These are phyloP conservation scores for Parathielavia hyrcaniae DNA, from an alignment of 495 filamentous ascomycete species.

Conservation along the genomic window DNA sequence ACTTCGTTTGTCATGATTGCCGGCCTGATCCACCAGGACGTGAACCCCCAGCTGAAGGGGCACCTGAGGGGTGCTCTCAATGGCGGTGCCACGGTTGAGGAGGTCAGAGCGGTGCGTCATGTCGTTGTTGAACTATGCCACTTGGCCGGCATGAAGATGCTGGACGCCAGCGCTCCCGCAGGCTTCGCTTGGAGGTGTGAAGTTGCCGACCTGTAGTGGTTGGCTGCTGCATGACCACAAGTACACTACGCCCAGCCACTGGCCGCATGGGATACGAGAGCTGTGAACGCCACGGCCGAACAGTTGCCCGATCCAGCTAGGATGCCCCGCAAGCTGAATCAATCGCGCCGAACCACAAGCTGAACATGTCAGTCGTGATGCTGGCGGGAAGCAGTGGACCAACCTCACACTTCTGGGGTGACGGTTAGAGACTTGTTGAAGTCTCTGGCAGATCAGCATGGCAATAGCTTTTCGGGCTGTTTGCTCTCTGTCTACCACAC, in stretches of 20 bases:
- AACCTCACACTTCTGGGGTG: background rate
- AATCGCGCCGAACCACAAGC: slow-evolving; percentile 4
- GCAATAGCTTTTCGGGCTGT: too few species aligned
- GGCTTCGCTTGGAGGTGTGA: slow-evolving; percentile 44
- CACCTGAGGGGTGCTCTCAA: slow-evolving; percentile 51
- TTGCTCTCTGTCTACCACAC: too few species aligned
- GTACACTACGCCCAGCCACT: background rate
- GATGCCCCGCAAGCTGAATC: slow-evolving; percentile 12
- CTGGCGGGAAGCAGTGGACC: background rate
- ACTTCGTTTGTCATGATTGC: slow-evolving; percentile 52
- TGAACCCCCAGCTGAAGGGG: slow-evolving; percentile 52
- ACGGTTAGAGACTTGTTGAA: too few species aligned
- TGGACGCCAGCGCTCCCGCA: slow-evolving; percentile 24
- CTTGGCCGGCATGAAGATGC: slow-evolving; percentile 43
- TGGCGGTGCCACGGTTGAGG: slow-evolving; percentile 46
- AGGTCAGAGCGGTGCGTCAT: slow-evolving; percentile 48
- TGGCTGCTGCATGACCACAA: background rate
- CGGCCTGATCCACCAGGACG: slow-evolving; percentile 51
- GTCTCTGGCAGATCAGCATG: too few species aligned
- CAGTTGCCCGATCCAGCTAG: slow-evolving; percentile 18
- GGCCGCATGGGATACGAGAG: slow-evolving; percentile 11
- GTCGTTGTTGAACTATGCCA: slow-evolving; percentile 46
- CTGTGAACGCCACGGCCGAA: slow-evolving; percentile 6
- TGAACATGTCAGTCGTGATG: background rate
- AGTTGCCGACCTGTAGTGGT: slow-evolving; percentile 31